Evolutionary conservation across 768 basidiomycete species (phyloP), one percentile per base, ranked within the genome.

Genomic region (Psilocybe cyanescens): DNA sequence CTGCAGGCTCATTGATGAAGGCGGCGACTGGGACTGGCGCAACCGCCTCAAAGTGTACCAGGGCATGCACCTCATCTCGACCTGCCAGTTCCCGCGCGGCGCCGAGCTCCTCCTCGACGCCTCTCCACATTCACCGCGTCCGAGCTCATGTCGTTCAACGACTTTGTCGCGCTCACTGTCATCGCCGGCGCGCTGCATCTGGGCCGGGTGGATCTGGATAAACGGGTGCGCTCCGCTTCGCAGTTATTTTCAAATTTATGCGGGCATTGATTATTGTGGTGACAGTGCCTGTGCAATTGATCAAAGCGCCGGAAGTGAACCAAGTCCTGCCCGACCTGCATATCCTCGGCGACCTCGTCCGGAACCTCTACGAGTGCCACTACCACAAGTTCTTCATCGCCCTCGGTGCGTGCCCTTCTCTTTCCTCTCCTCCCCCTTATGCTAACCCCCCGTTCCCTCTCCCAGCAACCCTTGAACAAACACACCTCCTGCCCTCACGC

Each of bases 11-110:
- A 91, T 97, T 56, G 95, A 98, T 67, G 86, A 94, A 73, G 97
- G 97, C 0, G 97, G 97, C 48, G 97, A 99, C 77, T 99, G 97
- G 97, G 97, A 99, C 74, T 82, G 97, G 57, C 86, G 95, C 41
- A 99, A 98, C 75, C 86, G 97, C 48, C 86, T 98, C 68, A 99
- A 99, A 76, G 97, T 98, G 45, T 99, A 99, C 79, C 86, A 87
- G 53, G 96, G 91, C 51, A 78, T 97, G 0, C 91, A 97, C 70
- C 79, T 90, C 47, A 77, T 96, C 33, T 91, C 93, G 31, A 90
- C 93, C 62, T 89, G 97, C n/a, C 89, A 96, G 69, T 98, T 98
- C 81, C 89, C 92, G 70, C 85, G 85, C 17, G 95, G 87, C 4
- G 88, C 88, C n/a, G 87, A 89, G 39, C 86, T 97, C 11, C 81